These are phyloP conservation scores for Fusarium annulatum DNA, from an alignment of 2,329 filamentous ascomycete species.

Conservation along the genomic window DNA sequence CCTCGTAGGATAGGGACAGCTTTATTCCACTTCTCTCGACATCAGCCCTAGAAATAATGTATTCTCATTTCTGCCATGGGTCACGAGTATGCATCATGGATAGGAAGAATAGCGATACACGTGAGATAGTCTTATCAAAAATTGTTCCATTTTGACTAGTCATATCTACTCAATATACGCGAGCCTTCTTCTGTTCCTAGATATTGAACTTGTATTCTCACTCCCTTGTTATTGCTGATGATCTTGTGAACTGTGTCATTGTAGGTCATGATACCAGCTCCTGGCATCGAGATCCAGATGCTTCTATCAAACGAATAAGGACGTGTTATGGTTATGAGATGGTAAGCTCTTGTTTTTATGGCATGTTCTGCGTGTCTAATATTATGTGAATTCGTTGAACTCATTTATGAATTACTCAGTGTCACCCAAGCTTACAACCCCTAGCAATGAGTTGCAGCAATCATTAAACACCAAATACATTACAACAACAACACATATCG, in stretches of 20 bases:
- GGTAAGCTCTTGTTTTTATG: neutral
- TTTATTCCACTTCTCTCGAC: too few species aligned
- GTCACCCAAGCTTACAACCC: too few species aligned
- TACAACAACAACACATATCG: neutral
- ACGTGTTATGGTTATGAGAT: too few species aligned
- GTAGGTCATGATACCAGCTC: neutral
- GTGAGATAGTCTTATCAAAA: neutral
- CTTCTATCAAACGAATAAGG: neutral
- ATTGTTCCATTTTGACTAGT: neutral
- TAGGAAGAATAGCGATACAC: neutral
- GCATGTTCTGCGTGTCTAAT: too few species aligned
- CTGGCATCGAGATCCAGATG: neutral
- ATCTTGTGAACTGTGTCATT: neutral
- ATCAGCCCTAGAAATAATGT: neutral
- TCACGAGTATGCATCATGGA: neutral
- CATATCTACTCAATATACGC: neutral
- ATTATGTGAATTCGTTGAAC: neutral
- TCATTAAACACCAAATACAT: too few species aligned
- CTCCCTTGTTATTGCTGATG: neutral
- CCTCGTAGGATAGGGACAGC: fast-evolving
- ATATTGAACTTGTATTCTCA: neutral
- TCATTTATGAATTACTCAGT: too few species aligned
- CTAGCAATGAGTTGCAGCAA: too few species aligned
- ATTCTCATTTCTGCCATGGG: neutral
- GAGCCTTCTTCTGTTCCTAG: neutral